These are phyloP conservation scores for Tagetes erecta DNA, from an alignment of 129 eudicot species.

Conservation along the genomic window DNA sequence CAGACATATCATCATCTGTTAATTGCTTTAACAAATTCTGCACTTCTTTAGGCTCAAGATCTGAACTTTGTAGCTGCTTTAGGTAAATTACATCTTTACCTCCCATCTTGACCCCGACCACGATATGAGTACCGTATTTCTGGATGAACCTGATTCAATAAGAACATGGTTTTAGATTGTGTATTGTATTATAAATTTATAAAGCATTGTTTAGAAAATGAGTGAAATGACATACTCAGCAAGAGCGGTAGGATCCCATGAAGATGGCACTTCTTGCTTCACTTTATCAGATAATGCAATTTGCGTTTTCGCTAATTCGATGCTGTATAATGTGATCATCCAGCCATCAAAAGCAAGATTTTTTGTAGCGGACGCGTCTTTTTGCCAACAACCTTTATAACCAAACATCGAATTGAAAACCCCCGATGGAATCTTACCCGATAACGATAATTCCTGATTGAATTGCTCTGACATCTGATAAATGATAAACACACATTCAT, in stretches of 20 bases:
- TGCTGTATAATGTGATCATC: conserved; percentile 66
- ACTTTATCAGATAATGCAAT: conserved; percentile 68
- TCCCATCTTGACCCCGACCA: conserved; percentile 97
- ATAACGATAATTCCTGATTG: conserved; percentile 71
- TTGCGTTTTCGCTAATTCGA: conserved; percentile 78
- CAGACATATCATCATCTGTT: conserved; percentile 68
- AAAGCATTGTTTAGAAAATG: neutral
- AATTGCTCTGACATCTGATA: conserved; percentile 91
- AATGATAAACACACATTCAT: conserved; percentile 26
- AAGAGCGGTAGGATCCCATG: conserved; percentile 91
- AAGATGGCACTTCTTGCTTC: conserved; percentile 80
- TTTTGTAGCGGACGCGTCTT: conserved; percentile 79
- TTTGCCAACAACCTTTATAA: conserved; percentile 87
- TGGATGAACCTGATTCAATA: conserved; percentile 76
- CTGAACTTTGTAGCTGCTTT: conserved; percentile 84
- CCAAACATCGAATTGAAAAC: conserved; percentile 77
- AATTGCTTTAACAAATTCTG: conserved; percentile 74
- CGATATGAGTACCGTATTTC: conserved; percentile 87
- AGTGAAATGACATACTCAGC: conserved; percentile 65
- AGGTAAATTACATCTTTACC: conserved; percentile 93
- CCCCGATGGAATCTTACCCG: conserved; percentile 96
- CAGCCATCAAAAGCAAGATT: conserved; percentile 93
- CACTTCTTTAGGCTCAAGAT: conserved; percentile 68
- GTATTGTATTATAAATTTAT: neutral
- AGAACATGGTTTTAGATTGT: conserved; percentile 8